phyloP scores from a whole-genome alignment of 1,284 basidiomycete genomes.

The Vanrija sp. region DNA sequence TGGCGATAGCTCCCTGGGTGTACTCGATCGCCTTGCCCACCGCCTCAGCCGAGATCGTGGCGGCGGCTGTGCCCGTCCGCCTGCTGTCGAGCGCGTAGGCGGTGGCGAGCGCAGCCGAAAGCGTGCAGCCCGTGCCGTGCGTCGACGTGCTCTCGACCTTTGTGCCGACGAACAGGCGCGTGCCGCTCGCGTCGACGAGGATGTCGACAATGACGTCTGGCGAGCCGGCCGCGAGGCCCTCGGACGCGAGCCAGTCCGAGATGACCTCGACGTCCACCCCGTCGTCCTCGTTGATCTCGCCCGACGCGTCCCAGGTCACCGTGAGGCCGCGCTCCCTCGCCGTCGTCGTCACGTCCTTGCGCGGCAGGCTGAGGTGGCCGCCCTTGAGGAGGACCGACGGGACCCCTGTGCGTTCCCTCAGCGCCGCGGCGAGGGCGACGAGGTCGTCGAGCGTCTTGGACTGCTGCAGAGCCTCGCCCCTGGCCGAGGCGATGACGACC shows the following conservation, averaged over 20 bases:
- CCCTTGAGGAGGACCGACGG: slow-evolving; percentile 77
- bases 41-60: slow-evolving; percentile 55
- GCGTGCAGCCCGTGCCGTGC: slow-evolving; percentile 91
- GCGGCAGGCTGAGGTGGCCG: slow-evolving; percentile 63
- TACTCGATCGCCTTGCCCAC: slow-evolving; percentile 62
- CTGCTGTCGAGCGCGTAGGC: slow-evolving; percentile 13
- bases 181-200: slow-evolving; percentile 52
- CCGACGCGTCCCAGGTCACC: slow-evolving; percentile 1
- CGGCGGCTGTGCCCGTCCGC: not conserved
- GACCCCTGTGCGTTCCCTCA: slow-evolving; percentile 56
- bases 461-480: slow-evolving; percentile 5
- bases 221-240: slow-evolving; percentile 1
- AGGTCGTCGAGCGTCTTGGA: slow-evolving; percentile 62
- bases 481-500: slow-evolving; percentile 51
- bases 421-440: slow-evolving; percentile 57
- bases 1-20: slow-evolving; percentile 71
- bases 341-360: slow-evolving; percentile 51
- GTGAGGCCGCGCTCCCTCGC: slow-evolving; percentile 1
- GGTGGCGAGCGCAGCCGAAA: slow-evolving; percentile 76
- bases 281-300: slow-evolving; percentile 3
- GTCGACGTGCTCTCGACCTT: slow-evolving; percentile 68
- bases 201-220: slow-evolving; percentile 70
- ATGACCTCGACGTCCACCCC: slow-evolving; percentile 28
- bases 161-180: slow-evolving; percentile 62
- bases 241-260: slow-evolving; percentile 11